Evolutionary conservation across 1,284 basidiomycete genomes (phyloP), one percentile per base, ranked within the genome.

Genomic region (Ceratobasidium sp.): DNA sequence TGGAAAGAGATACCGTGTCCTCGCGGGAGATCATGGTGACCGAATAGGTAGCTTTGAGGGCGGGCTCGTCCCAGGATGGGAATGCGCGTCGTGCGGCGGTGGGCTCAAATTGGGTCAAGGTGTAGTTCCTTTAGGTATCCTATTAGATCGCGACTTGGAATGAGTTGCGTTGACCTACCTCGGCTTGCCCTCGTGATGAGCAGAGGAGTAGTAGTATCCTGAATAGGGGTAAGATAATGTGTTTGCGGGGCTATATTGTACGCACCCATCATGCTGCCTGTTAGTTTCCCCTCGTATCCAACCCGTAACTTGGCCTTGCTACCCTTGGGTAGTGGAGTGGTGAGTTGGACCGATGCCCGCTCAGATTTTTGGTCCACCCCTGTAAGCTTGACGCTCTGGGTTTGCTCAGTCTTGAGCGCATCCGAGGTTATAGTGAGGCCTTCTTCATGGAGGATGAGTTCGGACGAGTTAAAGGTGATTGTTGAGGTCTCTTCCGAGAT

Each of bases 21-120:
- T 80, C 81, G 71, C 88, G 87, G 36, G 93, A 93, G 73, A 99
- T 85, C 82, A 98, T 83, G 14, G 89, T 89, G 74, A 98, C 81
- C 33, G 69, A 82, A 59, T 70, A 97, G 1, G 88, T 94, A 5
- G 95, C 90, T 78, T 98, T 98, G 75, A 97, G 83, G 23, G 87
- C 83, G 25, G 96, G 96, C 77, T 98, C 95, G 77, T 98, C 96
- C 91, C 92, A 98, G 73, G 85, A 89, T 29, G 92, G 92, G 78
- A 93, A 91, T 9, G 89, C 88, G 59, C 86, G 82, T 69, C 95
- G 83, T 3, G 94, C 94, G 69, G 88, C 87, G 27, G 93, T 97
- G 19, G 95, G 88, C 87, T 98, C 80, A 66, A 81, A 79, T 71
- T 95, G 92, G 33, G 93, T 95, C 69, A 95, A 80, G 47, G 89